Base-by-base conservation (phyloP, 352 stramenopile genomes). In the Globisporangium sylvaticum region DNA sequence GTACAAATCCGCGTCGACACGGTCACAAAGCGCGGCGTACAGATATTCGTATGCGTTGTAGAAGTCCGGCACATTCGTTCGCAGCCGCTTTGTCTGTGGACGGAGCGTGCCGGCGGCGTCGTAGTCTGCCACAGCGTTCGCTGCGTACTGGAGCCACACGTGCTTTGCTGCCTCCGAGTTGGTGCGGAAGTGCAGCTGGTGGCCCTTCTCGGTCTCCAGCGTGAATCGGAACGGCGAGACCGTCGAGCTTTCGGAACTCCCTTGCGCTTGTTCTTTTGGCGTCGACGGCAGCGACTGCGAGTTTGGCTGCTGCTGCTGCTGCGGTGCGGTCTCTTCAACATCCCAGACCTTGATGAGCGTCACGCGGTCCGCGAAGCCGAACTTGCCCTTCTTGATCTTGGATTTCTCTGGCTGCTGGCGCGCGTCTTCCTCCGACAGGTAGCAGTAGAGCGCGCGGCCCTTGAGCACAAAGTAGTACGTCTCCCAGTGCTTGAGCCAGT, bases 401-500 rank as follows among this genome's bases (percentile, higher is more conserved):
- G 87, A 95, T 65, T 95, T 95, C 62, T 81, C 84, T 3, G 87
- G 88, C 66, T 91, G 82, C 10, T 79, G 76, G 14, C 77, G 79
- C 31, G 81, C 86, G 71, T 95, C 85, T 48, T 95, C 85, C 66
- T 95, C 81, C 29, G 80, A 89, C 20, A 95, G 62, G 62, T 95
- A 95, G 71, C 87, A 95, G 64, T 92, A 95, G 37, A 95, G 74
- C 31, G 76, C 74, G 2, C 83, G 75, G 0, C 86, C 84, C 3
- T 80, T 79, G 18, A 95, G 68, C 8, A 94, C 86, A 53, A 95
- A 92, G 71, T 92, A 95, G 78, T 93, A 95, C 46, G 84, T 95
- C 66, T 95, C 88, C 88, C 86, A 94, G 72, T 95, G 86, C 75
- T 94, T 95, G 64, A 95, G 84, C 88, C 88, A 95, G 75, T 95